Evolutionary conservation across 148 eudicot genomes (phyloP).

Genomic region (Rhododendron williamsianum): DNA sequence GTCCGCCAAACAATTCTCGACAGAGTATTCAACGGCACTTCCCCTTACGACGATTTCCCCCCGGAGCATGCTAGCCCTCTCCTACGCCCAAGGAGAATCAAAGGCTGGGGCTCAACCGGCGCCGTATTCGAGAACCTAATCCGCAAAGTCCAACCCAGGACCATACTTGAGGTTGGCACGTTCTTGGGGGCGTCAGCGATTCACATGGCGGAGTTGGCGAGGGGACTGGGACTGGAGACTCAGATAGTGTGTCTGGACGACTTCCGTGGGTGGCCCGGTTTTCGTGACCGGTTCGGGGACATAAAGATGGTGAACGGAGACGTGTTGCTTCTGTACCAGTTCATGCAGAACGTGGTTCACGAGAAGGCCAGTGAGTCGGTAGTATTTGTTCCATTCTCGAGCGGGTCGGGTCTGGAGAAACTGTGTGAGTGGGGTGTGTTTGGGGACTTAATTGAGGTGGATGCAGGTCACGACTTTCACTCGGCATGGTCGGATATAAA

Average conservation of each 20-base stretch:
- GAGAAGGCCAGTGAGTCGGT: constrained; percentile 30
- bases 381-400: constrained; percentile 48
- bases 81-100: constrained; percentile 28
- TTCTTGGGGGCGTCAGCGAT: constrained; percentile 77
- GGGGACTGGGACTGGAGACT: constrained; percentile 39
- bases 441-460: constrained; percentile 62
- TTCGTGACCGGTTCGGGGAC: constrained; percentile 16
- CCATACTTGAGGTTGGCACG: constrained; percentile 63
- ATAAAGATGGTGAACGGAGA: constrained; percentile 52
- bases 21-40: constrained; percentile 47
- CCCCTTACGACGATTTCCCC: constrained; percentile 57
- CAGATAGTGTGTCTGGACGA: constrained; percentile 74
- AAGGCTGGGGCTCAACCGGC: constrained; percentile 75
- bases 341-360: constrained; percentile 56
- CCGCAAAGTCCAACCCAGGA: constrained; percentile 34
- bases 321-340: constrained; percentile 46
- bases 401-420: constrained; percentile 37
- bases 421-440: constrained; percentile 64
- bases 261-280: constrained; percentile 78
- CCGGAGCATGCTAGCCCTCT: constrained; percentile 35
- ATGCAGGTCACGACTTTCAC: constrained; percentile 73
- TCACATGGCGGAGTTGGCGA: constrained; percentile 55
- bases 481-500: constrained; percentile 79
- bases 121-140: constrained; percentile 59
- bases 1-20: constrained; percentile 37